Evolutionary conservation across 2,329 filamentous ascomycete genomes (phyloP).

Genomic region (Diaporthe vaccinii): DNA sequence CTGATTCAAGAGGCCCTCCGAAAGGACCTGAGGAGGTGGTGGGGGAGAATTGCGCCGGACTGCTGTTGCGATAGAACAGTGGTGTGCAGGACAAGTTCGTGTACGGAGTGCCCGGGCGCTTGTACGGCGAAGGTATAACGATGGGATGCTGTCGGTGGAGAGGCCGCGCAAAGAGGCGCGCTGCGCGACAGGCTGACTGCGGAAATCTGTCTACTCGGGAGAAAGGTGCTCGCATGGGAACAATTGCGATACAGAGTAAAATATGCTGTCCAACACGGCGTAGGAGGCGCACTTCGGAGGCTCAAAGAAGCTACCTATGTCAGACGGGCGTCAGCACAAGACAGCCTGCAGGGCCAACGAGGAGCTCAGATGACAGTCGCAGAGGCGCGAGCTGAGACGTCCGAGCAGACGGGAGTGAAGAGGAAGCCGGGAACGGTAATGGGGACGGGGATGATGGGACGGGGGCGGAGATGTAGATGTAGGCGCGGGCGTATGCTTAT

Average conservation of each 20-base stretch:
- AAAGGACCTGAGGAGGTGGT: background rate
- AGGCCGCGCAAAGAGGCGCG: conserved; percentile 23
- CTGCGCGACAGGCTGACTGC: conserved; percentile 19
- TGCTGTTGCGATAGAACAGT: background rate
- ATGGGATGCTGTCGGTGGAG: background rate
- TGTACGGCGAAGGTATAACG: background rate
- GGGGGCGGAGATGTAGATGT: background rate
- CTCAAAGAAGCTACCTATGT: conserved; percentile 26
- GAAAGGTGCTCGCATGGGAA: conserved; percentile 36
- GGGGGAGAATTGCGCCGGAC: background rate
- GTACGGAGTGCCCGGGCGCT: background rate
- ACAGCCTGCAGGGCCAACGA: background rate
- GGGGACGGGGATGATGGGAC: background rate
- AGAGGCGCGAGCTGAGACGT: conserved; percentile 1
- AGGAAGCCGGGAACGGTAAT: conserved; percentile 1
- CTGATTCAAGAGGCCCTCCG: conserved; percentile 32
- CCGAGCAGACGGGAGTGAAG: conserved; percentile 4
- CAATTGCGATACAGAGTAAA: background rate
- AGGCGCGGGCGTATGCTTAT: conserved; percentile 2
- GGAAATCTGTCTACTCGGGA: conserved; percentile 24
- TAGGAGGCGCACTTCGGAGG: conserved; percentile 24
- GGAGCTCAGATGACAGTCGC: conserved; percentile 8
- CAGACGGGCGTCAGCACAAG: conserved; percentile 36
- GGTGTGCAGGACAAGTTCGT: background rate
- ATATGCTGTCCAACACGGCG: conserved; percentile 16